A percentile compares a stretch with the other conserved stretches of the same genome.
phyloP scores from a whole-genome alignment of 1,284 basidiomycete species.

The Cutaneotrichosporon arboriforme region DNA sequence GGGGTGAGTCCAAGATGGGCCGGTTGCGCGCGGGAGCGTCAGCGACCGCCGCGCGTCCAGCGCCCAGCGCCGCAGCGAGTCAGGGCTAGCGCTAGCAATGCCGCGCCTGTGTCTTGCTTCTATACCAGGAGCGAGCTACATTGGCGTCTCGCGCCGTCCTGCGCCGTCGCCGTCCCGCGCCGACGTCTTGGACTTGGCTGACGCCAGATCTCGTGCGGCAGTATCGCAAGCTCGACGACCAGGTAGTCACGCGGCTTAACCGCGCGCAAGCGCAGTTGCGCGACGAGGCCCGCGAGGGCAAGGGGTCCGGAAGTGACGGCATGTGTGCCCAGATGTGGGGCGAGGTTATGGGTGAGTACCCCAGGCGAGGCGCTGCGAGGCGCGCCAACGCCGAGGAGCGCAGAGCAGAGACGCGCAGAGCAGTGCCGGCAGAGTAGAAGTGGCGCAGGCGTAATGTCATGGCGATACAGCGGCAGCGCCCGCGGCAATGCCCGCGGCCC shows the following conservation, averaged over 20 bases:
- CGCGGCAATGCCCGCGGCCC: too few species aligned
- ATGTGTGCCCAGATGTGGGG: constrained; percentile 74
- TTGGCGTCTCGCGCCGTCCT: neutral
- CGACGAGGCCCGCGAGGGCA: constrained; percentile 51
- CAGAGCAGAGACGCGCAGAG: too few species aligned
- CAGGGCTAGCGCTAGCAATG: too few species aligned
- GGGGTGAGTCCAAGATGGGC: constrained; percentile 54
- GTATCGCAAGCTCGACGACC: constrained; percentile 76
- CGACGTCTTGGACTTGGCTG: neutral
- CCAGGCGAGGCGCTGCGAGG: too few species aligned
- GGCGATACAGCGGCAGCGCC: too few species aligned
- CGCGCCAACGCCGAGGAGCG: too few species aligned
- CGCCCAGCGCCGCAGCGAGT: too few species aligned
- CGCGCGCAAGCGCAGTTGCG: constrained; percentile 72
- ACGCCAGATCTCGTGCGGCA: constrained; percentile 70
- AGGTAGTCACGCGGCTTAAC: constrained; percentile 74
- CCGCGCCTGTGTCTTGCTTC: too few species aligned
- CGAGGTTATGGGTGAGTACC: constrained; percentile 67
- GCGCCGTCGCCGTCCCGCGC: neutral
- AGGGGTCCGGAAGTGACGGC: constrained; percentile 48
- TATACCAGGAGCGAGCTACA: too few species aligned
- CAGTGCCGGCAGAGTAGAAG: neutral
- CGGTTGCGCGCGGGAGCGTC: neutral
- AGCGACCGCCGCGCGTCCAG: too few species aligned
- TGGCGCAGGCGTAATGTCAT: too few species aligned